phyloP scores from a whole-genome alignment of 2,329 filamentous ascomycete species.

The Karstenula rhodostoma region DNA sequence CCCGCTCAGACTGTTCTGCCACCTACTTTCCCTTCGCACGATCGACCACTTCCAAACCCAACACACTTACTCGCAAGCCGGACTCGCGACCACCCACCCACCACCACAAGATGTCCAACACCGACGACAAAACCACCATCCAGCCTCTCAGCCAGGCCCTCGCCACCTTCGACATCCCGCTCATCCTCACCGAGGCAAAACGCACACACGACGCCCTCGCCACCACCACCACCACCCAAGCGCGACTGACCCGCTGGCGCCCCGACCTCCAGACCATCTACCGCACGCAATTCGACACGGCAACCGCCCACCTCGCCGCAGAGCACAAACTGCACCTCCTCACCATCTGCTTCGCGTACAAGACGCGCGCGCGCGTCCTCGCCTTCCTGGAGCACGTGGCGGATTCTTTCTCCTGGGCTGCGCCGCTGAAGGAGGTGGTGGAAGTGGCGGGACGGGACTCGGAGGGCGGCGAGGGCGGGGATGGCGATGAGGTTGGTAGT shows the following conservation, averaged over 20 bases:
- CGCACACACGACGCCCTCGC: constrained; percentile 19
- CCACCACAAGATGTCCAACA: not conserved
- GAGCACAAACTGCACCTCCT: constrained; percentile 2
- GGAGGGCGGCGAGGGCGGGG: not conserved
- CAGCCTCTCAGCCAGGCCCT: constrained; percentile 16
- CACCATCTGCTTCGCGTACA: constrained; percentile 25
- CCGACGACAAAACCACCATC: not conserved
- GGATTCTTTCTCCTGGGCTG: constrained; percentile 1
- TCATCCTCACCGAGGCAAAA: constrained; percentile 21
- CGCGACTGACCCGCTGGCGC: not conserved
- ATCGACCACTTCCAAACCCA: not conserved
- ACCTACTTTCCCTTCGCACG: not conserved
- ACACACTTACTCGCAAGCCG: not conserved
- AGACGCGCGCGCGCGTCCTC: constrained; percentile 16
- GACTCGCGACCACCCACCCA: not conserved
- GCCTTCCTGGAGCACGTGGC: constrained; percentile 13
- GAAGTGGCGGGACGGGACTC: constrained; percentile 1
- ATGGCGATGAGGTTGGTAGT: not conserved
- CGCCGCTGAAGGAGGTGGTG: constrained; percentile 9
- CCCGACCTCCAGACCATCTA: constrained; percentile 17
- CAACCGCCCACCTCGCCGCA: constrained; percentile 7
- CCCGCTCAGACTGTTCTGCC: not conserved
- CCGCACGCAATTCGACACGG: constrained; percentile 12
- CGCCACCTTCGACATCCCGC: constrained; percentile 4
- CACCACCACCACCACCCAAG: not conserved